Base-by-base conservation (phyloP, 2,329 filamentous ascomycete genomes). In the Hawksworthiomyces lignivorus region DNA sequence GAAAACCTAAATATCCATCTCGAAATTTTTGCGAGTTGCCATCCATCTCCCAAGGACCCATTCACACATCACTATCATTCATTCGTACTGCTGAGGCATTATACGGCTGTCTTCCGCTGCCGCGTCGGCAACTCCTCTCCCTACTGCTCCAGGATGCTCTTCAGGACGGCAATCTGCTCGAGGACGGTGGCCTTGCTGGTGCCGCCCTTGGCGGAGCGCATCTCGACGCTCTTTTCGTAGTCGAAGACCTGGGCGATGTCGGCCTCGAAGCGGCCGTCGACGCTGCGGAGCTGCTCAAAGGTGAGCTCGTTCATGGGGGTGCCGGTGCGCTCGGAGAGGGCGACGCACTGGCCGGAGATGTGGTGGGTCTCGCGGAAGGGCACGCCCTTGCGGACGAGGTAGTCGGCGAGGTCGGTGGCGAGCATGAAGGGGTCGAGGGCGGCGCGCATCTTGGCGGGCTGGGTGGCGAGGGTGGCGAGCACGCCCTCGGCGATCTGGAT, bases 361-460 rank as follows among this genome's bases (percentile, higher is more conserved):
- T 90, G 85, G 61, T 90, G 85, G 1, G 84, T 86, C 67, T 90
- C 82, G 35, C 85, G 75, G 73, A 92, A 90, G 7, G 85, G 85
- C 17, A 89, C 82, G 36, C 80, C 80, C 61, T 80, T 81, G 46
- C 76, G 68, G 29, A 83, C 78, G 4, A 83, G 68, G 57, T 81
- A 83, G 57, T 82, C 79, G 32, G 79, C 79, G 21, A 83, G 64
- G 54, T 83, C 80, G 5, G 78, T 82, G 17, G 87, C 87, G 3
- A 94, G 75, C 85, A 94, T 92, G 57, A 86, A 83, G 8, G 83
- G 84, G 7, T 86, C 82, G 10, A 95, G 70, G 0, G 86, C 82
- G 15, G 82, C 84, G 47, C 69, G 65, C 87, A 95, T 94, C 64
- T 80, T 82, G 48, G 84, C 79, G 0, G 84, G 77, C 54, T 77